Conservation (phyloP, 1,139 yeast species). For the Nakaseomyces delphensis region DNA sequence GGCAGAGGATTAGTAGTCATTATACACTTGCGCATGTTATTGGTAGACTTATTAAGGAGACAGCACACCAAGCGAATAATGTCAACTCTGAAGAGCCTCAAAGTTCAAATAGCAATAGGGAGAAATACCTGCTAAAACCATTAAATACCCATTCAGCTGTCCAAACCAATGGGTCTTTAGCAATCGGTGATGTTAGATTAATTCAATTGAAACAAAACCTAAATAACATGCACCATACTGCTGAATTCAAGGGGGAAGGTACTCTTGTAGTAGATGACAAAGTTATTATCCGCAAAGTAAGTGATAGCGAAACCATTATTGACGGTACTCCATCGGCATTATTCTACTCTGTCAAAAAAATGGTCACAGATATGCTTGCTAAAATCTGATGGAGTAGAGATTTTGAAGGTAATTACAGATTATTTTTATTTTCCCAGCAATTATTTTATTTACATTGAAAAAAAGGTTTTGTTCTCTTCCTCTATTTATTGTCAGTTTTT, state of each 20-base stretch:
- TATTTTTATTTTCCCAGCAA: too few species aligned
- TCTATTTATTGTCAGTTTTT: neutral
- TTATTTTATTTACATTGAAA: too few species aligned
- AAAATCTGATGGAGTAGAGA: too few species aligned
- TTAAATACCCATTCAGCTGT: conserved; percentile 18
- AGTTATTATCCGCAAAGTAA: conserved; percentile 66
- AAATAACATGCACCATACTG: conserved; percentile 50
- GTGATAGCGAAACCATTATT: conserved; percentile 72
- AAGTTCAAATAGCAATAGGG: conserved; percentile 10
- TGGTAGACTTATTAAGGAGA: conserved; percentile 53
- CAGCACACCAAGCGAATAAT: conserved; percentile 13
- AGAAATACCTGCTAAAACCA: conserved; percentile 25
- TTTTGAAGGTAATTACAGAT: too few species aligned
- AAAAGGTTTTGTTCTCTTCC: too few species aligned
- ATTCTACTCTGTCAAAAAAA: conserved; percentile 69
- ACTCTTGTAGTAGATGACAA: conserved; percentile 74
- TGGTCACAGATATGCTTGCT: conserved; percentile 75
- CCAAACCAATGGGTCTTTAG: conserved; percentile 36
- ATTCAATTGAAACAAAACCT: conserved; percentile 70
- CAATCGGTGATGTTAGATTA: conserved; percentile 82
- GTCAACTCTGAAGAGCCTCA: conserved; percentile 15
- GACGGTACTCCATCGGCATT: conserved; percentile 75
- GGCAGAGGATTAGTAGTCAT: conserved; percentile 82
- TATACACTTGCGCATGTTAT: conserved; percentile 74
- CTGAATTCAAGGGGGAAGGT: conserved; percentile 92